phyloP scores from a whole-genome alignment of 345 rosid species.

The Pistacia vera region DNA sequence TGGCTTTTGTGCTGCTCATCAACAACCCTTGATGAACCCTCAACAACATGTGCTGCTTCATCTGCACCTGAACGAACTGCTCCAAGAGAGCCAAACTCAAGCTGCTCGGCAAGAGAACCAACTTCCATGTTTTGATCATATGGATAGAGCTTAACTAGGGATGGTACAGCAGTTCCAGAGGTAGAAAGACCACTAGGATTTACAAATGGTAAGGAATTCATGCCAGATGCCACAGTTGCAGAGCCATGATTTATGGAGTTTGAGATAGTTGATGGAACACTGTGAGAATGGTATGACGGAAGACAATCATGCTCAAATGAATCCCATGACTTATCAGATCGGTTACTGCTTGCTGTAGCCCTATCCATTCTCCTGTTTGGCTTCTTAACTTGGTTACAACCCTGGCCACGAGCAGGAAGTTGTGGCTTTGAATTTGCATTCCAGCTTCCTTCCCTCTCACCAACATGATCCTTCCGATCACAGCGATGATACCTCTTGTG shows the following conservation, averaged over 20 bases:
- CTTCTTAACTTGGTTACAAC: background rate
- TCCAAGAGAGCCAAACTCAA: conserved; percentile 24
- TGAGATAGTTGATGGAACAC: background rate
- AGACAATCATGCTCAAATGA: background rate
- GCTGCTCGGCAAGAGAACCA: conserved; percentile 19
- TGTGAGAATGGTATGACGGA: background rate
- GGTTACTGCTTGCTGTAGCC: background rate
- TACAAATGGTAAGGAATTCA: conserved; percentile 15
- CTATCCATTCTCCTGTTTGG: background rate
- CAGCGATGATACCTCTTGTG: background rate
- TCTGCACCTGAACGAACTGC: conserved; percentile 10
- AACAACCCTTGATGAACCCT: background rate
- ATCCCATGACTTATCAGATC: background rate
- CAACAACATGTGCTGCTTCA: background rate
- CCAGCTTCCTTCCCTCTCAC: background rate
- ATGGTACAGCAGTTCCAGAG: background rate
- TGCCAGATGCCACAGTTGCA: conserved; percentile 1
- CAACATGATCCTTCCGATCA: background rate
- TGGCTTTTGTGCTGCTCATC: background rate
- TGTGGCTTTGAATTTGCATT: background rate
- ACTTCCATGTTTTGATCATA: conserved; percentile 15
- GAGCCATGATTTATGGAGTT: background rate
- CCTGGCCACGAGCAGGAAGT: background rate
- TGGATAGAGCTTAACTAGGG: conserved; percentile 24
- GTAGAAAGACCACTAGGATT: conserved; percentile 8